Evolutionary conservation across 129 eudicot genomes (phyloP).

Genomic region (Flaveria trinervia): DNA sequence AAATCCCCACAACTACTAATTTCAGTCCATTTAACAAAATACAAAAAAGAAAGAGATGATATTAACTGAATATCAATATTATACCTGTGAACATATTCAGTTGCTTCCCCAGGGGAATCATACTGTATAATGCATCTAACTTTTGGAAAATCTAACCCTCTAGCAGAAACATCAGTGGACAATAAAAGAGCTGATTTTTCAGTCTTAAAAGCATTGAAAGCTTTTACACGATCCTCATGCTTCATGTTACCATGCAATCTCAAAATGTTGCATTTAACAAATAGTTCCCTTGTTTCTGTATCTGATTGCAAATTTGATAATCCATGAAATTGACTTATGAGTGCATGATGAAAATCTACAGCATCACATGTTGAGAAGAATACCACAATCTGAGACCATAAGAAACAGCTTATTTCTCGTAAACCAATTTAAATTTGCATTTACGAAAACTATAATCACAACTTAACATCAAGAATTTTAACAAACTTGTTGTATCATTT

Average conservation of each 20-base stretch:
- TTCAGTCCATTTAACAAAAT: not conserved
- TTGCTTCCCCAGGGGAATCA: constrained; percentile 98
- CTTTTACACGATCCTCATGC: constrained; percentile 77
- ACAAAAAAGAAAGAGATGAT: not conserved
- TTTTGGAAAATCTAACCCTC: constrained; percentile 96
- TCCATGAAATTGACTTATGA: constrained; percentile 63
- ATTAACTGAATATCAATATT: not conserved
- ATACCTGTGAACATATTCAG: constrained; percentile 95
- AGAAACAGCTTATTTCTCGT: constrained; percentile 11
- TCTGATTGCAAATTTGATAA: constrained; percentile 41
- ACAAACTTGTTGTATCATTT: not conserved
- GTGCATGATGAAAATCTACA: constrained; percentile 84
- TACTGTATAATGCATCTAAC: constrained; percentile 91
- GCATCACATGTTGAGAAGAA: constrained; percentile 96
- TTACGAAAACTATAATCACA: constrained; percentile 4
- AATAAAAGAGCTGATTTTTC: constrained; percentile 87
- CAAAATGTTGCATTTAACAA: constrained; percentile 69
- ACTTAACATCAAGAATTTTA: not conserved
- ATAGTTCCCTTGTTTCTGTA: constrained; percentile 42
- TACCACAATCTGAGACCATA: constrained; percentile 74
- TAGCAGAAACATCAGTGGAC: constrained; percentile 92
- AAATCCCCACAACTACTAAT: not conserved
- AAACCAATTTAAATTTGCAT: constrained; percentile 9
- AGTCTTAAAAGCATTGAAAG: constrained; percentile 72
- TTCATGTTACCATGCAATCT: constrained; percentile 89